A percentile compares a stretch with the other conserved stretches of the same genome.
Conservation (phyloP, 2,329 filamentous ascomycete species). For the Penicillium glabrum region DNA sequence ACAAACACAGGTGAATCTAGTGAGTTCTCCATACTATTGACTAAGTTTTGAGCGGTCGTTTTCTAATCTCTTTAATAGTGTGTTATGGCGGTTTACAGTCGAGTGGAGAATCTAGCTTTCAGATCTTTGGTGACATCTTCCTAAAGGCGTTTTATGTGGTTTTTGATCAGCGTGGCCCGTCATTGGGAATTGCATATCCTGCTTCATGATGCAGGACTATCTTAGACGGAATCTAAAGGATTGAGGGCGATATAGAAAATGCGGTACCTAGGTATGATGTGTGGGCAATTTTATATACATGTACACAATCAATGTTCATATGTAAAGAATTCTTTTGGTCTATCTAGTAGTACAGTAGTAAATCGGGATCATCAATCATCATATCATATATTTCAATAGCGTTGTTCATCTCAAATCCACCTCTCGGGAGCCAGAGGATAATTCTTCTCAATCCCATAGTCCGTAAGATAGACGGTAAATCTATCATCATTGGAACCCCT, state of each 20-base stretch:
- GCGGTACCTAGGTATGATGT: neutral
- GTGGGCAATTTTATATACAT: neutral
- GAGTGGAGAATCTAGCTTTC: slow-evolving; percentile 55
- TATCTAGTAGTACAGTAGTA: neutral
- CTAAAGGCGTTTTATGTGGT: slow-evolving; percentile 62
- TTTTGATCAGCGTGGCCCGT: slow-evolving; percentile 53
- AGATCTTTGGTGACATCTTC: slow-evolving; percentile 62
- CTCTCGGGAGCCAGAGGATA: neutral
- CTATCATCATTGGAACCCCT: neutral
- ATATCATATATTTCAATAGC: neutral
- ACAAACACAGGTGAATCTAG: slow-evolving; percentile 38
- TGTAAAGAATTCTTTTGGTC: too few species aligned
- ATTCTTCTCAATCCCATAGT: neutral
- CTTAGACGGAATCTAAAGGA: neutral
- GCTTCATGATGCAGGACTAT: slow-evolving; percentile 13
- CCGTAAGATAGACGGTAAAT: neutral
- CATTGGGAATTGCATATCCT: slow-evolving; percentile 54
- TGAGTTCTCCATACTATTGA: slow-evolving; percentile 26
- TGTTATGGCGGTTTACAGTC: slow-evolving; percentile 63
- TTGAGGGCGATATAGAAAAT: neutral
- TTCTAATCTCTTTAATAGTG: slow-evolving; percentile 31
- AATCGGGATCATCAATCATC: neutral
- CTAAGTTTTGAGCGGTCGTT: neutral
- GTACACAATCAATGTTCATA: too few species aligned
- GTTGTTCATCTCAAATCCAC: neutral